These are phyloP conservation scores for Fusarium penzigii DNA, from an alignment of 2,329 filamentous ascomycete species.

Conservation along the genomic window DNA sequence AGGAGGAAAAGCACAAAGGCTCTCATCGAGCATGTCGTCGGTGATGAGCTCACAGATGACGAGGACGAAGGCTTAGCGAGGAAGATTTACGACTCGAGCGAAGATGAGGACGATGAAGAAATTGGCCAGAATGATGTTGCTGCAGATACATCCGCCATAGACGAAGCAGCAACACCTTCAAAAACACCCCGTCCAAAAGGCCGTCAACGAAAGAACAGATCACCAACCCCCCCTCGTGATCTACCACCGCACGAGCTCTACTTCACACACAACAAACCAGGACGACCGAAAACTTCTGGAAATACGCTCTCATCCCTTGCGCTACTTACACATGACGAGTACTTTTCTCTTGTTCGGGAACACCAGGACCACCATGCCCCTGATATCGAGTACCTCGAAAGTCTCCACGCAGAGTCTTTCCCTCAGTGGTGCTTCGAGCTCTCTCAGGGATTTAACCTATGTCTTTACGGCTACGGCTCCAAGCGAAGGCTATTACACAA, in stretches of 20 bases:
- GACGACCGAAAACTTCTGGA: slow-evolving; percentile 79
- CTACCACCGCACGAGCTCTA: slow-evolving; percentile 88
- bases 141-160: slow-evolving; percentile 21
- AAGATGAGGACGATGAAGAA: slow-evolving; percentile 48
- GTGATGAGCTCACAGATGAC: slow-evolving; percentile 66
- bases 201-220: slow-evolving; percentile 46
- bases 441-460: slow-evolving; percentile 81
- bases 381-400: slow-evolving; percentile 71
- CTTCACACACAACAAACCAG: slow-evolving; percentile 88
- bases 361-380: slow-evolving; percentile 68
- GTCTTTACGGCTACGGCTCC: slow-evolving; percentile 89
- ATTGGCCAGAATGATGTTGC: slow-evolving; percentile 22
- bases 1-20: slow-evolving; percentile 79
- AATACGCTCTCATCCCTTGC: slow-evolving; percentile 76
- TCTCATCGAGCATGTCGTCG: slow-evolving; percentile 71
- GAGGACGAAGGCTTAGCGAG: slow-evolving; percentile 69
- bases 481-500: slow-evolving; percentile 74
- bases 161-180: slow-evolving; percentile 44
- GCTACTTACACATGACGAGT: slow-evolving; percentile 88
- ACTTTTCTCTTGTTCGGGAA: slow-evolving; percentile 66
- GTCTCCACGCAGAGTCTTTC: slow-evolving; percentile 79
- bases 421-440: slow-evolving; percentile 93
- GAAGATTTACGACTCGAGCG: slow-evolving; percentile 64
- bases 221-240: slow-evolving; percentile 77
- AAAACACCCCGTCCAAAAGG: slow-evolving; percentile 39